phyloP scores from a whole-genome alignment of 2,329 filamentous ascomycete species.

The Neoarthrinium moseri region DNA sequence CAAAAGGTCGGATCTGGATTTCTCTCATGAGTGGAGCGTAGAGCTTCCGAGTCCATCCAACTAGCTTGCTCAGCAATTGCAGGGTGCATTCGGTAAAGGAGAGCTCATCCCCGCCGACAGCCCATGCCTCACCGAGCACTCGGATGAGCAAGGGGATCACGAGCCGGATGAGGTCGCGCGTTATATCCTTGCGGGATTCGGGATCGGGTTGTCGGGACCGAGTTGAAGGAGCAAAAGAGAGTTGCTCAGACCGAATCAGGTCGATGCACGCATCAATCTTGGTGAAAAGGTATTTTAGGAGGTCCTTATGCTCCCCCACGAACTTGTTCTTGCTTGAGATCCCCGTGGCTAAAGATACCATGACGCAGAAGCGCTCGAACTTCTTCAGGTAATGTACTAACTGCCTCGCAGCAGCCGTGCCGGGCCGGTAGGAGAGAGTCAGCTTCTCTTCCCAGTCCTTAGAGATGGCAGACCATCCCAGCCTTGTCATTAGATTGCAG shows the following conservation, averaged over 20 bases:
- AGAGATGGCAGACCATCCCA: constrained; percentile 19
- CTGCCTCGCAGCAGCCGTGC: constrained; percentile 16
- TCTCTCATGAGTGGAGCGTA: constrained; percentile 17
- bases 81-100: constrained; percentile 21
- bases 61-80: constrained; percentile 19
- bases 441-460: constrained; percentile 16
- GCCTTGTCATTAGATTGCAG: constrained; percentile 17
- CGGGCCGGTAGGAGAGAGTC: constrained; percentile 12
- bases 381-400: constrained; percentile 19
- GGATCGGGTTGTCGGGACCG: background rate
- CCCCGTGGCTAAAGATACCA: constrained; percentile 16
- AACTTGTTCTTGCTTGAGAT: constrained; percentile 24
- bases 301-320: constrained; percentile 17
- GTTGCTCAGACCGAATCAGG: constrained; percentile 18
- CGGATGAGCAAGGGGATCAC: constrained; percentile 24
- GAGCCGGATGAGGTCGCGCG: constrained; percentile 18
- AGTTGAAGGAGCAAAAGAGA: constrained; percentile 5
- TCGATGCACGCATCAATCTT: constrained; percentile 17
- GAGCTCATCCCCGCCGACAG: constrained; percentile 19
- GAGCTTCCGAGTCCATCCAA: constrained; percentile 22
- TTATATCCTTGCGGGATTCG: constrained; percentile 14
- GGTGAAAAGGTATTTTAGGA: constrained; percentile 23
- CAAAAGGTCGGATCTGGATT: constrained; percentile 9
- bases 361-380: constrained; percentile 21
- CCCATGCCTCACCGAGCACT: constrained; percentile 23